Evolutionary conservation across 2,329 filamentous ascomycete genomes (phyloP).

Genomic region (Phaeosphaeriaceae sp.): DNA sequence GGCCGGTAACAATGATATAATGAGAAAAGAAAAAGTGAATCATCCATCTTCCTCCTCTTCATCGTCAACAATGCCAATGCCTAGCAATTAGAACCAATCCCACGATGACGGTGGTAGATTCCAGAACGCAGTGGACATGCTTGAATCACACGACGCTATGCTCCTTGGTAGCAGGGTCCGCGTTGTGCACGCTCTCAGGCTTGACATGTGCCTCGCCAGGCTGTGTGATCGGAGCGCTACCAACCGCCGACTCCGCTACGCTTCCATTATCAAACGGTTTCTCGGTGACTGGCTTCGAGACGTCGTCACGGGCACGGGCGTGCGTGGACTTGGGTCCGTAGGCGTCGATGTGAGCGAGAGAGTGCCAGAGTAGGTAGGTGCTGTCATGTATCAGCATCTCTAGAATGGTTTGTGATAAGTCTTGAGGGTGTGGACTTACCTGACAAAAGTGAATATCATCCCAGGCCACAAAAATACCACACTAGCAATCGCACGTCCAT

Average conservation of each 20-base stretch:
- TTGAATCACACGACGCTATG: not conserved
- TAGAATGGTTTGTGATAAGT: not conserved
- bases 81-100: not conserved
- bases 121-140: not conserved
- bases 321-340: conserved; percentile 50
- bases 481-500: conserved; percentile 58
- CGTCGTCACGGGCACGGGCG: conserved; percentile 30
- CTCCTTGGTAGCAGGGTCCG: conserved; percentile 1
- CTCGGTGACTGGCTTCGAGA: conserved; percentile 14
- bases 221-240: not conserved
- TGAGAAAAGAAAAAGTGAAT: not conserved
- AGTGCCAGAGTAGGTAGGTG: conserved; percentile 48
- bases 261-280: conserved; percentile 2
- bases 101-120: not conserved
- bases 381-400: conserved; percentile 24
- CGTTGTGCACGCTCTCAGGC: conserved; percentile 1
- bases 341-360: conserved; percentile 48
- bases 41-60: not conserved
- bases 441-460: conserved; percentile 56
- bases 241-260: conserved; percentile 3
- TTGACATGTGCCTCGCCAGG: conserved; percentile 1
- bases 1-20: not conserved
- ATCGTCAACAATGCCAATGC: not conserved
- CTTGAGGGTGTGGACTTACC: conserved; percentile 36
- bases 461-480: conserved; percentile 63